These are phyloP conservation scores for Pseudonitzschia multistriata DNA, from an alignment of 108 stramenopile species.

Conservation along the genomic window DNA sequence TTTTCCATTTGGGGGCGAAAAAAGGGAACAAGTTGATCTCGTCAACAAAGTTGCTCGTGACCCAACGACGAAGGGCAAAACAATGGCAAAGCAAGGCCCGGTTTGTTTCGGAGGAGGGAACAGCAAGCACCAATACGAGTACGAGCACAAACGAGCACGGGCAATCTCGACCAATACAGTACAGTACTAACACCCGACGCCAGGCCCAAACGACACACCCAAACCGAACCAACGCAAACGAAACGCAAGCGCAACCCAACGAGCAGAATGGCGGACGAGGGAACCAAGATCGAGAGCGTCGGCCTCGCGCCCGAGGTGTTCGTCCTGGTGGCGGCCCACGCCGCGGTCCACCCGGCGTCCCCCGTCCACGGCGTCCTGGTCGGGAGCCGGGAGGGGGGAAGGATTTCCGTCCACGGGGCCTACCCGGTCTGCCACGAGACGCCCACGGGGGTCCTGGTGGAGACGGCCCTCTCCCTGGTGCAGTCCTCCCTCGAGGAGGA, in stretches of 20 bases:
- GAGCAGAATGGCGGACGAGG: not conserved
- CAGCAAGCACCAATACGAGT: too few relatives aligned
- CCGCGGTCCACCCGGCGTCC: conserved; percentile 35
- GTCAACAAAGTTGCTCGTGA: too few relatives aligned
- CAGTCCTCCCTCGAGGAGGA: conserved; percentile 12
- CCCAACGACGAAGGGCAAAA: too few relatives aligned
- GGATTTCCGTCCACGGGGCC: conserved; percentile 36
- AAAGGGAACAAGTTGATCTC: too few relatives aligned
- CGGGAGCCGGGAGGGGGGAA: conserved; percentile 26
- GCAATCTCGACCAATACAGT: too few relatives aligned
- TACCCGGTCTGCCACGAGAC: conserved; percentile 71
- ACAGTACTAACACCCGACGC: too few relatives aligned
- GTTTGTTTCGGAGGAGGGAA: too few relatives aligned
- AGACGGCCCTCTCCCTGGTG: conserved; percentile 53
- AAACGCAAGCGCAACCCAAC: not conserved
- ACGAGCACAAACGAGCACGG: too few relatives aligned
- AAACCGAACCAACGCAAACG: too few relatives aligned
- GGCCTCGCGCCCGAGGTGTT: conserved; percentile 34
- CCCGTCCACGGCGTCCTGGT: conserved; percentile 65
- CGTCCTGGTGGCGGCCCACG: conserved; percentile 51
- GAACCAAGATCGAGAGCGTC: conserved; percentile 3
- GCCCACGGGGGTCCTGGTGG: conserved; percentile 68
- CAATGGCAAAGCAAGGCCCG: too few relatives aligned
- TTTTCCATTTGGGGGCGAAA: too few relatives aligned
- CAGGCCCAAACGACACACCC: too few relatives aligned